These are phyloP conservation scores for Hymenochaete sp. DNA, from an alignment of 1,284 basidiomycete genomes.

Conservation along the genomic window DNA sequence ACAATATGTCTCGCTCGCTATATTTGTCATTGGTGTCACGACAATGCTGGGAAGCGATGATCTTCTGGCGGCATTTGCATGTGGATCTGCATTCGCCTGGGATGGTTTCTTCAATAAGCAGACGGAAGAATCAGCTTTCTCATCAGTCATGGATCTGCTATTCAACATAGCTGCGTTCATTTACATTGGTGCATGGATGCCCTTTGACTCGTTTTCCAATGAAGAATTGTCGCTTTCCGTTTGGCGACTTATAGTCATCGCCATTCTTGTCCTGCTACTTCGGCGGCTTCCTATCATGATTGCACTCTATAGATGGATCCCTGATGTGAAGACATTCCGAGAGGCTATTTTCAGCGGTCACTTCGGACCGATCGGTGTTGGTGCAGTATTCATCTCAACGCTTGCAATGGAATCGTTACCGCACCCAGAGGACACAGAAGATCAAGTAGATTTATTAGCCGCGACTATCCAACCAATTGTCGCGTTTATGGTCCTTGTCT, in stretches of 20 bases:
- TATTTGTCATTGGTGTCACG: slow-evolving; percentile 78
- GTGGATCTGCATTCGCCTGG: slow-evolving; percentile 97
- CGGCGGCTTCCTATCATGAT: slow-evolving; percentile 81
- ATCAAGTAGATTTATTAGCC: slow-evolving; percentile 59
- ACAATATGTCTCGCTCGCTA: slow-evolving; percentile 70
- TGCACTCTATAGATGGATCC: slow-evolving; percentile 81
- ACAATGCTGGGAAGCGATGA: slow-evolving; percentile 90
- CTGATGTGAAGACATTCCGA: slow-evolving; percentile 85
- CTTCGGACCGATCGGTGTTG: slow-evolving; percentile 90
- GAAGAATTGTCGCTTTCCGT: slow-evolving; percentile 60
- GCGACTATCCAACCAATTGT: slow-evolving; percentile 83
- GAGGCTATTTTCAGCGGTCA: slow-evolving; percentile 86
- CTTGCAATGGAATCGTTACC: slow-evolving; percentile 69
- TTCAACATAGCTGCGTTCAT: slow-evolving; percentile 90
- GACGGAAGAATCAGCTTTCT: slow-evolving; percentile 92
- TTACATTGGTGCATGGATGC: slow-evolving; percentile 92
- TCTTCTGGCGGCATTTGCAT: slow-evolving; percentile 88
- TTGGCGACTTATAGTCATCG: slow-evolving; percentile 78
- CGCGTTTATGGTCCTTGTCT: slow-evolving; percentile 85
- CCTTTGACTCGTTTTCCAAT: slow-evolving; percentile 71
- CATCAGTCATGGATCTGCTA: slow-evolving; percentile 87
- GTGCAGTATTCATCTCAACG: slow-evolving; percentile 88
- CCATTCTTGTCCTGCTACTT: slow-evolving; percentile 69
- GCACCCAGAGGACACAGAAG: slow-evolving; percentile 41
- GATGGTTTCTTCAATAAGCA: slow-evolving; percentile 97